Conservation (phyloP, 176 grass and related monocot species). For the Hordeum marinum region DNA sequence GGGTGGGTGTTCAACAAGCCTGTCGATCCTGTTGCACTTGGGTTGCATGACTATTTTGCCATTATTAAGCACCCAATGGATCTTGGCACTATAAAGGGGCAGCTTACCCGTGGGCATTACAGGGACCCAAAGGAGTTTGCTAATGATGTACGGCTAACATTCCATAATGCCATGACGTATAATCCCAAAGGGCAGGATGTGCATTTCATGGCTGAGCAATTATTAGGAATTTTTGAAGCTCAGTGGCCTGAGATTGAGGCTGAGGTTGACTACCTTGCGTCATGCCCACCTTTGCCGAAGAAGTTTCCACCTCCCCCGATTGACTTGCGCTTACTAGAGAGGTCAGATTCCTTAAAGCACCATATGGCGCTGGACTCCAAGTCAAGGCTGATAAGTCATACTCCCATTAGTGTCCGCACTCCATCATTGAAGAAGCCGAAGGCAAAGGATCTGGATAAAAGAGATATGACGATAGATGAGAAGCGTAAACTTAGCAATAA, state of each 20-base stretch:
- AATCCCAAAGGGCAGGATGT: conserved; percentile 93
- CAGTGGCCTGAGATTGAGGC: conserved; percentile 76
- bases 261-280: conserved; percentile 61
- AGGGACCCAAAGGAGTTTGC: conserved; percentile 80
- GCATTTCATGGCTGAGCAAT: conserved; percentile 89
- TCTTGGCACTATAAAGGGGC: conserved; percentile 77
- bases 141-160: conserved; percentile 82
- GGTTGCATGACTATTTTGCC: conserved; percentile 69
- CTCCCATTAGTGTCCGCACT: conserved; percentile 37
- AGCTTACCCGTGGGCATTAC: conserved; percentile 64
- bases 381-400: conserved; percentile 45
- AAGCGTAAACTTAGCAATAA: conserved; percentile 89
- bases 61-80: conserved; percentile 95
- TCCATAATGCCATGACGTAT: conserved; percentile 93
- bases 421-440: conserved; percentile 89
- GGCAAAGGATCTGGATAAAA: conserved; percentile 91
- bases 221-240: conserved; percentile 64
- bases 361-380: conserved; percentile 41
- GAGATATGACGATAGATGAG: conserved; percentile 98
- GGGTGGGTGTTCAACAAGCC: conserved; percentile 96
- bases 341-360: conserved; percentile 58
- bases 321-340: conserved; percentile 56
- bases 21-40: conserved; percentile 62
- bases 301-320: conserved; percentile 53
- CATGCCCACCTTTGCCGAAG: conserved; percentile 43